These are phyloP conservation scores for Heliamphora exappendiculata DNA, from an alignment of 148 eudicot genomes.

Conservation along the genomic window DNA sequence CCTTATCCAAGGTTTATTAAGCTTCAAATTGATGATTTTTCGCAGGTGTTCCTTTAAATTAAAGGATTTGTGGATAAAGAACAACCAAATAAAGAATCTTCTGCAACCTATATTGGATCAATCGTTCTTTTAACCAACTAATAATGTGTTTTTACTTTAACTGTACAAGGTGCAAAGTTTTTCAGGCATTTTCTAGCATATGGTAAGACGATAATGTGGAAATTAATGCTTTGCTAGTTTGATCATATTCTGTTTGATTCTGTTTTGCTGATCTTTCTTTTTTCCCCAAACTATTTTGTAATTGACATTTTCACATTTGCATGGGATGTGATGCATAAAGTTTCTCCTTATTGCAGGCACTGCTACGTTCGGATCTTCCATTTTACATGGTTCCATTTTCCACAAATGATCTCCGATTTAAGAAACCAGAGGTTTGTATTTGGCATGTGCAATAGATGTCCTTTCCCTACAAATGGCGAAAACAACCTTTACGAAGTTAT, in stretches of 20 bases:
- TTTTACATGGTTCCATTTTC: constrained; percentile 81
- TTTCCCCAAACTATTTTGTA: background rate
- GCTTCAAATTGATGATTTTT: background rate
- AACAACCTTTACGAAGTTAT: background rate
- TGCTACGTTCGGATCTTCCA: constrained; percentile 91
- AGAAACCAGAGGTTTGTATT: constrained; percentile 71
- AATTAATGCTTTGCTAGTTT: background rate
- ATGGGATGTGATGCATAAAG: background rate
- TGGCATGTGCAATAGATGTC: background rate
- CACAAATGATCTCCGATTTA: constrained; percentile 49
- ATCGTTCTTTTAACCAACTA: background rate
- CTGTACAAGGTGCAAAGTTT: background rate
- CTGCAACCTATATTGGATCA: background rate
- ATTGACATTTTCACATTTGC: background rate
- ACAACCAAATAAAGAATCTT: background rate
- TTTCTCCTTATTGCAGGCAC: constrained; percentile 47
- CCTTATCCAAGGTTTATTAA: background rate
- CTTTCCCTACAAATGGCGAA: background rate
- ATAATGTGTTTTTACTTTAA: background rate
- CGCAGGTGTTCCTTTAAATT: background rate
- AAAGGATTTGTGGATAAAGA: background rate
- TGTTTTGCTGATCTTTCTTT: background rate
- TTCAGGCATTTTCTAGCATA: background rate
- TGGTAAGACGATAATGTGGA: background rate
- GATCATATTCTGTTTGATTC: background rate